Evolutionary conservation across 148 eudicot genomes (phyloP).

Genomic region (Silene latifolia): DNA sequence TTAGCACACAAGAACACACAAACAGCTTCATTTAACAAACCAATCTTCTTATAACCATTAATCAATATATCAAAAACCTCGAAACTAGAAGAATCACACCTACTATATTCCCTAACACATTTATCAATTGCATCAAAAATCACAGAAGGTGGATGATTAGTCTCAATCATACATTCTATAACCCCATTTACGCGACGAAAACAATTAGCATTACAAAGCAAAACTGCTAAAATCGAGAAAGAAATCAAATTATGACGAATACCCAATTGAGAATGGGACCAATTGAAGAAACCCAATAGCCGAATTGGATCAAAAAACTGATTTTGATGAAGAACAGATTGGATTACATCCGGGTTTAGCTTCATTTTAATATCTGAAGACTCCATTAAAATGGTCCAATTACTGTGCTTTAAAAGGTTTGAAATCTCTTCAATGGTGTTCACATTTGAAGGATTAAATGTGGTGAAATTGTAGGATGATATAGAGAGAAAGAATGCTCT

Average conservation of each 20-base stretch:
- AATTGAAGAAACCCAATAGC: conserved; percentile 63
- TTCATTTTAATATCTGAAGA: conserved; percentile 39
- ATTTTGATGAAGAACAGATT: conserved; percentile 52
- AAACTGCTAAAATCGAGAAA: conserved; percentile 47
- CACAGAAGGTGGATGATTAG: conserved; percentile 20
- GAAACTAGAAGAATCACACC: conserved; percentile 21
- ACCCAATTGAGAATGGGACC: conserved; percentile 58
- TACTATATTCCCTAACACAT: conserved; percentile 35
- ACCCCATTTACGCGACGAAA: conserved; percentile 44
- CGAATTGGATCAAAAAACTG: conserved; percentile 42
- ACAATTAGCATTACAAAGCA: conserved; percentile 41
- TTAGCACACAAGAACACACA: conserved; percentile 41
- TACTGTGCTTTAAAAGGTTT: conserved; percentile 37
- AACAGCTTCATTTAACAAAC: conserved; percentile 54
- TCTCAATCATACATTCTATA: conserved; percentile 43
- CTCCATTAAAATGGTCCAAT: conserved; percentile 52
- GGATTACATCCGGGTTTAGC: conserved; percentile 68
- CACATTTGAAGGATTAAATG: conserved; percentile 16
- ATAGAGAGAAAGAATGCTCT: neutral
- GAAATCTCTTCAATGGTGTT: conserved; percentile 42
- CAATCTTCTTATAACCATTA: conserved; percentile 55
- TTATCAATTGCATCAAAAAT: conserved; percentile 44
- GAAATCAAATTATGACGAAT: conserved; percentile 50
- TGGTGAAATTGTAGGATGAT: conserved; percentile 15
- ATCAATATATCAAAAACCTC: conserved; percentile 55